Evolutionary conservation across 768 basidiomycete genomes (phyloP).

Genomic region (Kwoniella europaea): DNA sequence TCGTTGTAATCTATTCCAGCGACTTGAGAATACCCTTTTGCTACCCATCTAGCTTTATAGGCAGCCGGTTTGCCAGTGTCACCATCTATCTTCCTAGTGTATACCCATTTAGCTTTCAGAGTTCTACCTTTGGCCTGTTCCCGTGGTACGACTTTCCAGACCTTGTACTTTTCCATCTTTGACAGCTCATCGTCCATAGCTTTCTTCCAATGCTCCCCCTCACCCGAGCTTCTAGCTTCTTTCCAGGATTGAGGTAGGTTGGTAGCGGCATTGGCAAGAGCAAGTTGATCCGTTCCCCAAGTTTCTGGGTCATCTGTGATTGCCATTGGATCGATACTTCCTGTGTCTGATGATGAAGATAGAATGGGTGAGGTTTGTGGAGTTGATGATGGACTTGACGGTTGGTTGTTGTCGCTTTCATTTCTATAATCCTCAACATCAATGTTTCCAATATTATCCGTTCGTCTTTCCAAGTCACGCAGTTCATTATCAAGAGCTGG

Average conservation of each 20-base stretch:
- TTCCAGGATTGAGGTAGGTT: constrained; percentile 3
- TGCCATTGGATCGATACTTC: not conserved
- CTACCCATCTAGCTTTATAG: constrained; percentile 36
- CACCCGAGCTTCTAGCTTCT: constrained; percentile 9
- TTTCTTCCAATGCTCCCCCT: constrained; percentile 36
- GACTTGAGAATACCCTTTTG: constrained; percentile 26
- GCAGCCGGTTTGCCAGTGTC: constrained; percentile 35
- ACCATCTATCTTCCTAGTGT: constrained; percentile 47
- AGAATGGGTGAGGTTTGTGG: not conserved
- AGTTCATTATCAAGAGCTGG: no score
- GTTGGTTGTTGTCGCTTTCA: no score
- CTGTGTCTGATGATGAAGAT: no score
- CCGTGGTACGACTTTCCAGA: constrained; percentile 46
- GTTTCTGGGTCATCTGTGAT: constrained; percentile 12
- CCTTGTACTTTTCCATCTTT: constrained; percentile 38
- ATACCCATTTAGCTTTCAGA: constrained; percentile 58
- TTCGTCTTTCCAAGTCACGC: no score
- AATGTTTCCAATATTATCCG: no score
- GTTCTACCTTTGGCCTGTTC: constrained; percentile 37
- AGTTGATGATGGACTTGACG: not conserved
- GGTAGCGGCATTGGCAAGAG: not conserved
- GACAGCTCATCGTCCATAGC: constrained; percentile 48
- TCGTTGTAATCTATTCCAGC: constrained; percentile 26
- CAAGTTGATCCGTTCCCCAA: constrained; percentile 2
- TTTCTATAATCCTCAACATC: no score